Evolutionary conservation across 345 rosid species (phyloP).

Genomic region (Luvunga scandens): DNA sequence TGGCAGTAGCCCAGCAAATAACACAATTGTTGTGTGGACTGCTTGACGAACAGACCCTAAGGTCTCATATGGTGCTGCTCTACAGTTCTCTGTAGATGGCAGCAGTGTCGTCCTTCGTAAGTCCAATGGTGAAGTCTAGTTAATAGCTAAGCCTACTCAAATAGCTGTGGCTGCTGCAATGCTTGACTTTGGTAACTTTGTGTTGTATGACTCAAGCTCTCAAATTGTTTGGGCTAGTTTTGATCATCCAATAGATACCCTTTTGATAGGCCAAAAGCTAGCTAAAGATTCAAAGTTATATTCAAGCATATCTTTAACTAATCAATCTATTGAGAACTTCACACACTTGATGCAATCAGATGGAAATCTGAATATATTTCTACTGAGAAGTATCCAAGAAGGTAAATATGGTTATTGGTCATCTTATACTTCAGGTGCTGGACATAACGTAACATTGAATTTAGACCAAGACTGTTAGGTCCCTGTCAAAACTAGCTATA

Average conservation of each 20-base stretch:
- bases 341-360: neutral
- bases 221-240: conserved; percentile 1
- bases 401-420: neutral
- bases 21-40: neutral
- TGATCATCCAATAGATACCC: neutral
- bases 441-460: neutral
- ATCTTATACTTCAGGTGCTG: neutral
- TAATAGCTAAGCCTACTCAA: too few species aligned
- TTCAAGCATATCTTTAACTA: conserved; percentile 16
- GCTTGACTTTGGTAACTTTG: too few species aligned
- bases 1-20: too few species aligned
- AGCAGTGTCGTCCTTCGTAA: too few species aligned
- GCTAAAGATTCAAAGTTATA: neutral
- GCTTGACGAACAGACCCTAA: too few species aligned
- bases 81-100: too few species aligned
- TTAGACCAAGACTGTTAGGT: too few species aligned
- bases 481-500: too few species aligned
- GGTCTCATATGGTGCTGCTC: too few species aligned
- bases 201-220: neutral
- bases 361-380: conserved; percentile 6
- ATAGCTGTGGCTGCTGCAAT: too few species aligned
- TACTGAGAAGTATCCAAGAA: neutral
- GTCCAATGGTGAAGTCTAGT: too few species aligned
- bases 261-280: conserved; percentile 1
- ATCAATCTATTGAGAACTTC: neutral